phyloP scores from a whole-genome alignment of 2,329 filamentous ascomycete genomes.

The Gliomastix tumulicola region DNA sequence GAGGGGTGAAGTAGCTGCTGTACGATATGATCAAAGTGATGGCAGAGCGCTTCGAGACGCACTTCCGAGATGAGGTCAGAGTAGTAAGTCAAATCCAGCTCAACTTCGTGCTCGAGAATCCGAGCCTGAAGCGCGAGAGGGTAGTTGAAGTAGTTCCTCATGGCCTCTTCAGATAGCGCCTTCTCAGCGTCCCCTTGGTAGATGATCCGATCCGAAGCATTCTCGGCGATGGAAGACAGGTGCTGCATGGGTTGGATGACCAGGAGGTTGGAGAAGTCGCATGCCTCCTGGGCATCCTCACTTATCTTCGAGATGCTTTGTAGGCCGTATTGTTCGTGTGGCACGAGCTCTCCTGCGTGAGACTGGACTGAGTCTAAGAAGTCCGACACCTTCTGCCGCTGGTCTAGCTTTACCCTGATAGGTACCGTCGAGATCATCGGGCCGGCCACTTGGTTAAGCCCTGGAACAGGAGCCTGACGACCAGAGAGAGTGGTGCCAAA shows the following conservation, averaged over 20 bases:
- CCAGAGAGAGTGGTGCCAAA: constrained; percentile 14
- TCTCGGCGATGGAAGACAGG: not conserved
- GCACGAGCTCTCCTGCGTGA: constrained; percentile 6
- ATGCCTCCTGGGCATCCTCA: constrained; percentile 5
- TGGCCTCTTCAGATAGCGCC: not conserved
- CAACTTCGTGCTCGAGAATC: not conserved
- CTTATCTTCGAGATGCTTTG: constrained; percentile 10
- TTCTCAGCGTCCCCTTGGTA: not conserved
- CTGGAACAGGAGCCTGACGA: constrained; percentile 11
- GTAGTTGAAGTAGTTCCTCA: not conserved
- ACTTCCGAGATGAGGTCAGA: not conserved
- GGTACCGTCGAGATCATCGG: constrained; percentile 11
- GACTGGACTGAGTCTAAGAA: constrained; percentile 4
- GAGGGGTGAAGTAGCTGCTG: not conserved
- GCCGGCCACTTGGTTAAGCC: constrained; percentile 9
- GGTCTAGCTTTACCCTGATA: constrained; percentile 3
- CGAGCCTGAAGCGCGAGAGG: not conserved
- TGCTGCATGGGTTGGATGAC: constrained; percentile 6
- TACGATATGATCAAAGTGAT: constrained; percentile 1
- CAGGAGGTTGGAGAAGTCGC: constrained; percentile 10
- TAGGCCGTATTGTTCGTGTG: constrained; percentile 11
- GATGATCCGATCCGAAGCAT: not conserved
- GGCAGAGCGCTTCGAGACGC: not conserved
- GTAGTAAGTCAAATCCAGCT: not conserved
- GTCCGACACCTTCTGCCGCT: not conserved